A percentile compares a stretch with the other conserved stretches of the same genome.
Evolutionary conservation across 73 alveolate genomes (phyloP).

Genomic region (Paramecium caudatum): DNA sequence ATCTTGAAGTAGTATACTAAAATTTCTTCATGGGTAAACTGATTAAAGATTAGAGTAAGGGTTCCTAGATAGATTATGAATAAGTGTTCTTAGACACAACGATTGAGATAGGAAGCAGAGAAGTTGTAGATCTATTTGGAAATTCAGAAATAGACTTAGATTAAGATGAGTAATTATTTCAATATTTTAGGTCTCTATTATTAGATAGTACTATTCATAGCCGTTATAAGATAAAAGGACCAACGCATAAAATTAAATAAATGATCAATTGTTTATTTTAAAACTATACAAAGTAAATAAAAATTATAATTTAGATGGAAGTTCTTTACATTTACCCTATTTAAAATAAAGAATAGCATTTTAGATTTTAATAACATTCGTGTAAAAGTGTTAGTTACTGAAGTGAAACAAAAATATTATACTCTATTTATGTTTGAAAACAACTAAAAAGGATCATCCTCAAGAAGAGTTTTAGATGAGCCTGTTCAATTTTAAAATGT

Average conservation of each 20-base stretch:
- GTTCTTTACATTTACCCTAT: conserved; percentile 49
- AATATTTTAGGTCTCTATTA: not conserved
- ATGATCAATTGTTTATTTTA: not conserved
- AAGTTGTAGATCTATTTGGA: conserved; percentile 44
- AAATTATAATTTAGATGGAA: conserved; percentile 44
- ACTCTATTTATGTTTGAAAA: conserved; percentile 25
- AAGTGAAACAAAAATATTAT: conserved; percentile 3
- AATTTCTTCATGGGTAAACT: conserved; percentile 21
- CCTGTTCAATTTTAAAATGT: conserved; percentile 46
- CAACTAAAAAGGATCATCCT: not conserved
- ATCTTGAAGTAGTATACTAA: conserved; percentile 8
- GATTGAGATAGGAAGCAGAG: conserved; percentile 38
- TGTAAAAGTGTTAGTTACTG: conserved; percentile 31
- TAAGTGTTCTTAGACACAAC: not conserved
- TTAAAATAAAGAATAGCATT: not conserved
- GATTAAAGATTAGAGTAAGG: not conserved
- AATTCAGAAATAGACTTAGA: not conserved
- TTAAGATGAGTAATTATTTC: not conserved
- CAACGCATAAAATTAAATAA: conserved; percentile 8
- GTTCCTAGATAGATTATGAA: not conserved
- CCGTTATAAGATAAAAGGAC: conserved; percentile 56
- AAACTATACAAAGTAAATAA: not conserved
- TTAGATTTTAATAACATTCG: conserved; percentile 27
- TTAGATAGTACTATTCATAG: conserved; percentile 11
- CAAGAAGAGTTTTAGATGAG: conserved; percentile 40